Conservation (phyloP, 2,329 filamentous ascomycete genomes). For the Stemphylium lycopersici region DNA sequence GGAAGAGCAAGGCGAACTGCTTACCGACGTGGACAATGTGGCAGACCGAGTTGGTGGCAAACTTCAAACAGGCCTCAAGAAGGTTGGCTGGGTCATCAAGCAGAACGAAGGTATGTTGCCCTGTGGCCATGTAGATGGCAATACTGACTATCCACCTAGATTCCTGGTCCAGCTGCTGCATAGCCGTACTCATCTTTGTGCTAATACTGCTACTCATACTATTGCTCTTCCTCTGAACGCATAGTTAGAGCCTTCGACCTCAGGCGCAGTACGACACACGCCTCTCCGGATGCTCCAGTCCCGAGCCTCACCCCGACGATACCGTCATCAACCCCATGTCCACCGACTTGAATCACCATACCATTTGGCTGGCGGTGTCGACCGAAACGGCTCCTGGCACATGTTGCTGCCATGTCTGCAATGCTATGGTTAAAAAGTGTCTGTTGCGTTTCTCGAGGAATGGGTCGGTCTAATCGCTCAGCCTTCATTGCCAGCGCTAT, state of each 20-base stretch:
- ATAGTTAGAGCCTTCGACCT: background rate
- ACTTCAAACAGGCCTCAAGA: constrained; percentile 83
- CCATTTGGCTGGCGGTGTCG: background rate
- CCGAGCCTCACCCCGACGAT: constrained; percentile 28
- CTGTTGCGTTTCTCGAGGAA: too few relatives aligned
- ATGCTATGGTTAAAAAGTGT: background rate
- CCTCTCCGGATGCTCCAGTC: background rate
- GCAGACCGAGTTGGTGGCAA: constrained; percentile 88
- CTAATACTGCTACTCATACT: constrained; percentile 85
- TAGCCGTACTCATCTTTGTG: constrained; percentile 84
- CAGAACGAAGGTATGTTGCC: constrained; percentile 77
- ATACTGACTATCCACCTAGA: constrained; percentile 51
- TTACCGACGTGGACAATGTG: constrained; percentile 82
- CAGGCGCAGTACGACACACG: background rate
- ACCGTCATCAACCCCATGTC: constrained; percentile 24
- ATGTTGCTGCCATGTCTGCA: background rate
- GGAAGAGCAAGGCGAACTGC: constrained; percentile 90
- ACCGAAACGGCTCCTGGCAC: constrained; percentile 13
- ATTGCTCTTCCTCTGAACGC: constrained; percentile 66
- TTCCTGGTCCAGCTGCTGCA: constrained; percentile 84
- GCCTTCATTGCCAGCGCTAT: background rate
- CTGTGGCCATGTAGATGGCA: background rate
- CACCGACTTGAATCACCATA: background rate
- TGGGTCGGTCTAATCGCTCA: too few relatives aligned
- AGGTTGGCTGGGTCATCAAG: constrained; percentile 81